Evolutionary conservation across 768 basidiomycete genomes (phyloP).

Genomic region (Zangia roseola): DNA sequence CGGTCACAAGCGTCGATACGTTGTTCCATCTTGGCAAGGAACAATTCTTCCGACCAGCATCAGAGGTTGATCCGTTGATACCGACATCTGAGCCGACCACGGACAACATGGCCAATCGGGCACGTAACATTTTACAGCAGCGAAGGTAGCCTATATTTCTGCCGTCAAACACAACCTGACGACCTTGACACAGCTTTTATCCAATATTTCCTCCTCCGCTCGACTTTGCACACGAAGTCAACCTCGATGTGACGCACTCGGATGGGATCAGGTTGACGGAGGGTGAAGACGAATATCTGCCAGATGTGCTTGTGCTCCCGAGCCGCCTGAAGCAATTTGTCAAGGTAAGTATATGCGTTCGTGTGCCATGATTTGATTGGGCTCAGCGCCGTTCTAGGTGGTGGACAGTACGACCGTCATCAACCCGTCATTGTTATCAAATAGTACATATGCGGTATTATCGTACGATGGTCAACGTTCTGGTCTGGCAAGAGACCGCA

Average conservation of each 20-base stretch:
- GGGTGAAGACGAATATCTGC: conserved; percentile 47
- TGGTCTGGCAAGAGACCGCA: conserved; percentile 28
- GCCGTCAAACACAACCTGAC: neutral
- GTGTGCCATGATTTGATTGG: neutral
- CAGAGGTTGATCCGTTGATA: conserved; percentile 54
- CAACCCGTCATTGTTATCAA: conserved; percentile 80
- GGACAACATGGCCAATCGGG: conserved; percentile 80
- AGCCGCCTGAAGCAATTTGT: conserved; percentile 88
- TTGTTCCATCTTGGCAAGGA: conserved; percentile 88
- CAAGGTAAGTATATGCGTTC: conserved; percentile 52
- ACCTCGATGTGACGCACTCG: conserved; percentile 85
- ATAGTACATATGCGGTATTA: conserved; percentile 54
- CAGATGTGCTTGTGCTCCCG: conserved; percentile 84
- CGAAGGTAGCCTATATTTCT: conserved; percentile 55
- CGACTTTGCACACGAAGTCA: conserved; percentile 75
- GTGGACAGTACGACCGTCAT: conserved; percentile 77
- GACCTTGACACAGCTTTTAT: conserved; percentile 67
- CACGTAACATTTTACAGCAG: conserved; percentile 82
- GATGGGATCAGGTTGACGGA: conserved; percentile 41
- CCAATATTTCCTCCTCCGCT: conserved; percentile 87
- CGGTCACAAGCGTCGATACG: conserved; percentile 79
- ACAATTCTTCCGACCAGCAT: conserved; percentile 67
- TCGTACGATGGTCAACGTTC: conserved; percentile 29
- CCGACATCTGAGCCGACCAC: conserved; percentile 43
- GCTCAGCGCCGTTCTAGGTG: conserved; percentile 42